Evolutionary conservation across 805 yeast genomes (phyloP).

Genomic region (Suhomyces faveliae): DNA sequence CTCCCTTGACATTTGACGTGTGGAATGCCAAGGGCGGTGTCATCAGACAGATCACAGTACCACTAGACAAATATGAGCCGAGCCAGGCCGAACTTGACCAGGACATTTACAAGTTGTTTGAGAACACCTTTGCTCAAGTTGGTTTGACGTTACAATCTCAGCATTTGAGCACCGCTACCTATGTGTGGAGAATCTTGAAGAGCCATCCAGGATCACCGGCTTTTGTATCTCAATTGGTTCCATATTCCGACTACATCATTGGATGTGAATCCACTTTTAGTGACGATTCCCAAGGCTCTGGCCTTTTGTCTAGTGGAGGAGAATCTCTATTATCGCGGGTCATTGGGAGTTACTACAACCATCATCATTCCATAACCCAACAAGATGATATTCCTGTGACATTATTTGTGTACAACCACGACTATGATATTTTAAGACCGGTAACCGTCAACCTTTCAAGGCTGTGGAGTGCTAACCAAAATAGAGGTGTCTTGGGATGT

Average conservation of each 20-base stretch:
- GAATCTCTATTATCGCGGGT: slow-evolving; percentile 74
- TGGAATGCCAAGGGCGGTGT: slow-evolving; percentile 90
- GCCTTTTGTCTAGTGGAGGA: slow-evolving; percentile 82
- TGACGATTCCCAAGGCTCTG: slow-evolving; percentile 55
- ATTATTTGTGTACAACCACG: slow-evolving; percentile 76
- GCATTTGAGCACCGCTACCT: slow-evolving; percentile 70
- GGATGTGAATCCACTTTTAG: slow-evolving; percentile 60
- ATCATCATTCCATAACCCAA: slow-evolving; percentile 35
- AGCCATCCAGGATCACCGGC: slow-evolving; percentile 81
- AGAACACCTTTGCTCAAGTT: slow-evolving; percentile 45
- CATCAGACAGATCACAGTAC: slow-evolving; percentile 30
- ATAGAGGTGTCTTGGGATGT: slow-evolving; percentile 83
- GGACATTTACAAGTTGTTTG: slow-evolving; percentile 14
- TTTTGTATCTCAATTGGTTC: slow-evolving; percentile 73
- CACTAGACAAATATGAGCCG: slow-evolving; percentile 15
- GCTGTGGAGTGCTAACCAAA: slow-evolving; percentile 63
- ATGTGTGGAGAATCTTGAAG: slow-evolving; percentile 81
- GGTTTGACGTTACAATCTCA: slow-evolving; percentile 78
- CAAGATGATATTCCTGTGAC: slow-evolving; percentile 41
- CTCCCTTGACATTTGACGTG: slow-evolving; percentile 54
- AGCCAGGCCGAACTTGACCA: slow-evolving; percentile 6
- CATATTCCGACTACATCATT: slow-evolving; percentile 83
- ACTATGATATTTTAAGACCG: slow-evolving; percentile 81
- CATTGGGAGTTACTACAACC: slow-evolving; percentile 54
- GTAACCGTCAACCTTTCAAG: slow-evolving; percentile 67